phyloP scores from a whole-genome alignment of 345 rosid species.

The Lenwebbia sp. region DNA sequence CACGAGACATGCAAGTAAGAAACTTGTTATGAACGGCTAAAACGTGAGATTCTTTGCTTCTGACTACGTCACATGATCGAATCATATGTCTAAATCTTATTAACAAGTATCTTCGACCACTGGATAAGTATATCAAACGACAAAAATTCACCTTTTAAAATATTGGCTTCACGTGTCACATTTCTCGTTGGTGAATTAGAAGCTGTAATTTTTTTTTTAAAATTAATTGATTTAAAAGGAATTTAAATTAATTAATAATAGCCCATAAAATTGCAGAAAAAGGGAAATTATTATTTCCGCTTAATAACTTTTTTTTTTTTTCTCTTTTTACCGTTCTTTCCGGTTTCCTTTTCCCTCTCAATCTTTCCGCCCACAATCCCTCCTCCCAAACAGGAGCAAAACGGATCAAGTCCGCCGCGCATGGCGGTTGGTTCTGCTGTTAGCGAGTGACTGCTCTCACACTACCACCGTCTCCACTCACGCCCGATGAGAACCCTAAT shows the following conservation, averaged over 20 bases:
- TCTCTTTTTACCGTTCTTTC: not conserved
- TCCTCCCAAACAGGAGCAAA: not conserved
- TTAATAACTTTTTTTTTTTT: no score
- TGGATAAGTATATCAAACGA: not conserved
- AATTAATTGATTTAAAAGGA: not conserved
- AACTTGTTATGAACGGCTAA: no score
- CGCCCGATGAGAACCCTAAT: not conserved
- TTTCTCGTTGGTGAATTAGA: rapidly evolving
- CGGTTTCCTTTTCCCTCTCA: not conserved
- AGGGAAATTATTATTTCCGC: no score
- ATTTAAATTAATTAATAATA: no score
- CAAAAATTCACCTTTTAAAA: not conserved
- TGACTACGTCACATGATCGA: no score
- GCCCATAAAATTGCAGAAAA: no score
- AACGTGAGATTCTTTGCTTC: no score
- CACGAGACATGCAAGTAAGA: not conserved
- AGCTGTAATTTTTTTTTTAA: not conserved
- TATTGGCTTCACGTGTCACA: rapidly evolving
- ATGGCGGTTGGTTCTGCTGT: not conserved
- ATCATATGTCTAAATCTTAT: not conserved
- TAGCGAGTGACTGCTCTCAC: not conserved
- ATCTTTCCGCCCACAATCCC: not conserved
- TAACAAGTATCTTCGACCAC: rapidly evolving
- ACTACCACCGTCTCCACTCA: not conserved
- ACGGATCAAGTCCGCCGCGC: not conserved